Percentiles rank a stretch among this genome's conserved stretches.
These are phyloP conservation scores for Mortierella sp. DNA, from an alignment of 371 early-diverging fungal genomes.

Conservation along the genomic window DNA sequence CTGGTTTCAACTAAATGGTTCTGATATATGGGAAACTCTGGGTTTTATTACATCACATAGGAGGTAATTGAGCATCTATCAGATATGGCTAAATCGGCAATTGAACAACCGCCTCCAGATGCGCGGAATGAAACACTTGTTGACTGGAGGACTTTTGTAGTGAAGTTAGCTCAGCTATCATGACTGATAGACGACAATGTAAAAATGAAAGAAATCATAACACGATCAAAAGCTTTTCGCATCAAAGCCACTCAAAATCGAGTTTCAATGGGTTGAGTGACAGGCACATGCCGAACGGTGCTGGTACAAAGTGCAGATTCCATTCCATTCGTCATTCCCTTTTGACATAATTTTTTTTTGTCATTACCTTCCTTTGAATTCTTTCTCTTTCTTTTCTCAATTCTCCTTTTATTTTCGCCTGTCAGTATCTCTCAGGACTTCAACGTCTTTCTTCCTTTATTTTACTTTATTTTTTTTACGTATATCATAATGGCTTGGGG, in stretches of 20 bases:
- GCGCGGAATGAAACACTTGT: background rate
- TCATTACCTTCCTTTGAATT: background rate
- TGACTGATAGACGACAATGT: too few species aligned
- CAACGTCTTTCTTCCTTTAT: background rate
- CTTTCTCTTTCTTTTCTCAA: background rate
- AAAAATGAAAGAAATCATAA: background rate
- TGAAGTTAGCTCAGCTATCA: conserved; percentile 1
- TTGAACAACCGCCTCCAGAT: background rate
- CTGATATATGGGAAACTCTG: conserved; percentile 9
- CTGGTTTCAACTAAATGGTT: background rate
- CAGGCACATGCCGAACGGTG: conserved; percentile 3
- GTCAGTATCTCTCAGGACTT: too few species aligned
- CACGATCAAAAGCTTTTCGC: background rate
- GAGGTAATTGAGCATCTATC: conserved; percentile 17
- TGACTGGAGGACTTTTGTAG: conserved; percentile 21
- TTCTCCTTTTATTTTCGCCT: background rate
- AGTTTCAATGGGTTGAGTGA: conserved; percentile 3
- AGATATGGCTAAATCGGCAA: conserved; percentile 12
- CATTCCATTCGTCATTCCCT: conserved; percentile 3
- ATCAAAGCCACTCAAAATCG: background rate
- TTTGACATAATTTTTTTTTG: conserved; percentile 5
- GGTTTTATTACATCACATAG: background rate
- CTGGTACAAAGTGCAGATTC: background rate
- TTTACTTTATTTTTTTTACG: background rate
- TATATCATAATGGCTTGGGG: conserved; percentile 69